Evolutionary conservation across 148 eudicot species (phyloP).

Genomic region (Rhododendron williamsianum): DNA sequence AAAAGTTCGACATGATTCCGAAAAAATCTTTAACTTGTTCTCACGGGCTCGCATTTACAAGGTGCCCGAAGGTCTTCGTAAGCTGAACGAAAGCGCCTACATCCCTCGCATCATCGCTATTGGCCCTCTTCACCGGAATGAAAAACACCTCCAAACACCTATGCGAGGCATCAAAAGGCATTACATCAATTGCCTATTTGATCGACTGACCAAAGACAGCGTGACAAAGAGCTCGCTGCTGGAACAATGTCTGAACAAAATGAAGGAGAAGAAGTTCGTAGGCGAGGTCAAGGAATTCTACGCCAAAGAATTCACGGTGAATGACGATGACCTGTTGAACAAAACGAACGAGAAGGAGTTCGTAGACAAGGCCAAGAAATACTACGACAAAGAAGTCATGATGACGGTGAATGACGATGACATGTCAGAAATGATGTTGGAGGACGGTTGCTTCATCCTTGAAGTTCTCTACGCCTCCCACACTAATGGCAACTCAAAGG

Average conservation of each 20-base stretch:
- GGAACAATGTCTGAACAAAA: not conserved
- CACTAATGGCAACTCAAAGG: not conserved
- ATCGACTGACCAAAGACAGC: not conserved
- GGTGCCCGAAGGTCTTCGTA: not conserved
- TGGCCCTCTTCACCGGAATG: not conserved
- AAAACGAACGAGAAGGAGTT: no score
- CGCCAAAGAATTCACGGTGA: not conserved
- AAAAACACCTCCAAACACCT: not conserved
- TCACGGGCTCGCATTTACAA: not conserved
- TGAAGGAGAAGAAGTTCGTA: not conserved
- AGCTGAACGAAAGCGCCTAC: not conserved
- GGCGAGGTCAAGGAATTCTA: not conserved
- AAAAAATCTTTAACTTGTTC: not conserved
- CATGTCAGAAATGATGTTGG: not conserved
- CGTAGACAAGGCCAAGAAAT: no score
- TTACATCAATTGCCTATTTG: not conserved
- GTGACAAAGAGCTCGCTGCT: no score
- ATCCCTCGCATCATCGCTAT: not conserved
- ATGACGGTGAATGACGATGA: not conserved
- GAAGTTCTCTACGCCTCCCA: not conserved
- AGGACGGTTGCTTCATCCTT: not conserved
- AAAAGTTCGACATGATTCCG: rapidly evolving
- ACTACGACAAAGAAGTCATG: no score
- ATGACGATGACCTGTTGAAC: not conserved
- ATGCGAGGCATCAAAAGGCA: not conserved